Percentiles rank a stretch among this genome's conserved stretches.
Conservation (phyloP, 345 rosid genomes). For the Populus euphratica region DNA sequence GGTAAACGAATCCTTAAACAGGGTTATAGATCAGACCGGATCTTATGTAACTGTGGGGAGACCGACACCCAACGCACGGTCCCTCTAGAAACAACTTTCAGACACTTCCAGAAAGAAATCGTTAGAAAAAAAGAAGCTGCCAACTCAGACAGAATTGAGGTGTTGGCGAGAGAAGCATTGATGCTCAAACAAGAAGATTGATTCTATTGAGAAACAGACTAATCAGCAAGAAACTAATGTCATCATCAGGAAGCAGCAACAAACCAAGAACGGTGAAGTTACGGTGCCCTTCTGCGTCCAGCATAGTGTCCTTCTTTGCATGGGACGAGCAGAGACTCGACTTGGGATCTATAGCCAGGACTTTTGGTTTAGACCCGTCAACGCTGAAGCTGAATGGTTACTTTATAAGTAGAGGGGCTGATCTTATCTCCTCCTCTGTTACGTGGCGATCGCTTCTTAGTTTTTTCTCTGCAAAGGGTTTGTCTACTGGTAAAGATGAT, state of each 20-base stretch:
- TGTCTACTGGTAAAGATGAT: conserved; percentile 58
- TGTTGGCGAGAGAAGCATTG: too few species aligned
- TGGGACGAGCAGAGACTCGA: conserved; percentile 62
- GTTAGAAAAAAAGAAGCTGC: background rate
- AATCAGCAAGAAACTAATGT: background rate
- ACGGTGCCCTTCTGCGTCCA: conserved; percentile 53
- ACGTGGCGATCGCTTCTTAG: conserved; percentile 75
- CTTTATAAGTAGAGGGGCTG: conserved; percentile 72
- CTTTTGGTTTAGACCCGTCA: conserved; percentile 67
- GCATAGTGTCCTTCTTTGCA: conserved; percentile 35
- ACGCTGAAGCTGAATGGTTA: conserved; percentile 78
- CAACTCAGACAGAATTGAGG: too few species aligned
- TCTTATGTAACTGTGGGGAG: too few species aligned
- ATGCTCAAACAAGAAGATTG: background rate
- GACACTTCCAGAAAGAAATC: conserved; percentile 7
- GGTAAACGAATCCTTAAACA: too few species aligned
- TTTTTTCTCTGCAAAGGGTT: conserved; percentile 73
- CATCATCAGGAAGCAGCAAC: background rate
- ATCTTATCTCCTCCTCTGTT: conserved; percentile 59
- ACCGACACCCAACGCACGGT: too few species aligned
- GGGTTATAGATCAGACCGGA: too few species aligned
- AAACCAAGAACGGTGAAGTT: conserved; percentile 46
- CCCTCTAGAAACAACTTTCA: background rate
- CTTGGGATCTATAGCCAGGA: conserved; percentile 58
- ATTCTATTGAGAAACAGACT: background rate